These are phyloP conservation scores for Ophiostoma perfectum DNA, from an alignment of 2,329 filamentous ascomycete species.

Conservation along the genomic window DNA sequence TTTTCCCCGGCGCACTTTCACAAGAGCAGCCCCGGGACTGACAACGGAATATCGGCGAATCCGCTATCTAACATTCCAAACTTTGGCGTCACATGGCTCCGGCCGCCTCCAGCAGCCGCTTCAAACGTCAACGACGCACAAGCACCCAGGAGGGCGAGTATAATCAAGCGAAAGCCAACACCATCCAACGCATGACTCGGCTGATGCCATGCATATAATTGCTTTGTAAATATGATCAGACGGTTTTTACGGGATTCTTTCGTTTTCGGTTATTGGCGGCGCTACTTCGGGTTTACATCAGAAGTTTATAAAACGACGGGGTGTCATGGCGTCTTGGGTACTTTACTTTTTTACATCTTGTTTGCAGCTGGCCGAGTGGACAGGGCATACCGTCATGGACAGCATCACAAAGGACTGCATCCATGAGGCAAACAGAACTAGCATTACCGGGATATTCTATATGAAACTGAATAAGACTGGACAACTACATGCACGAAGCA, in stretches of 20 bases:
- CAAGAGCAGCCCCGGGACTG: no score
- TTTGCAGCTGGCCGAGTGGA: not conserved
- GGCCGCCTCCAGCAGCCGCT: not conserved
- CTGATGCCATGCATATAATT: not conserved
- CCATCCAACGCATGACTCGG: not conserved
- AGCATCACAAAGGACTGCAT: not conserved
- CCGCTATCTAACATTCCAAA: not conserved
- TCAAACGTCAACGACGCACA: not conserved
- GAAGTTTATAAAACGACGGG: not conserved
- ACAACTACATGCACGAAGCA: no score
- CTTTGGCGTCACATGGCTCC: not conserved
- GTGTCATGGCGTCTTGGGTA: not conserved
- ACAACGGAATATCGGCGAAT: not conserved
- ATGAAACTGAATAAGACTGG: no score
- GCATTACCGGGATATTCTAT: no score
- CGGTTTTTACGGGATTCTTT: not conserved
- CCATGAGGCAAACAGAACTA: no score
- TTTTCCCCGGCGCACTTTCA: constrained; percentile 21
- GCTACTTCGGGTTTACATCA: not conserved
- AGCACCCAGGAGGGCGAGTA: not conserved
- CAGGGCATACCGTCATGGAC: not conserved
- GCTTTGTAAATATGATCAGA: not conserved
- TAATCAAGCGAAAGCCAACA: not conserved
- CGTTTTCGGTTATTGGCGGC: not conserved
- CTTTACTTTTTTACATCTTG: not conserved